Evolutionary conservation across 495 filamentous ascomycete species (phyloP).

Genomic region (Hypoxylon fragiforme): DNA sequence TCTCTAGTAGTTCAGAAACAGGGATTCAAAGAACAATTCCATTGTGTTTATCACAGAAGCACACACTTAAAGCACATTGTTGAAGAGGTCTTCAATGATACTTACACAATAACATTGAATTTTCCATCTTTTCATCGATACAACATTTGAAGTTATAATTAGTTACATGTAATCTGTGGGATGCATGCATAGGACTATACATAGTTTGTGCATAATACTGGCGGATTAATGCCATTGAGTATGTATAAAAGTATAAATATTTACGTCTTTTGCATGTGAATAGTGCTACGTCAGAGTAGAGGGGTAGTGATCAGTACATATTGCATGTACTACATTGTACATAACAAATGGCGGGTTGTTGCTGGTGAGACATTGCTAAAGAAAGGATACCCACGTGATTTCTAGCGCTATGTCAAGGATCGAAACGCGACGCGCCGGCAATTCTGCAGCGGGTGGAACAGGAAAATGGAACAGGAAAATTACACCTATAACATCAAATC

Average conservation of each 20-base stretch:
- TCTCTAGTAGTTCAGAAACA: too few species aligned
- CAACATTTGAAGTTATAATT: too few species aligned
- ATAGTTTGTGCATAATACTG: too few species aligned
- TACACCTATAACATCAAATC: not conserved
- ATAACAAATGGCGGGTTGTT: not conserved
- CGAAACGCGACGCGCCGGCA: not conserved
- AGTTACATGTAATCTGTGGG: too few species aligned
- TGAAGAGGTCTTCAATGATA: not conserved
- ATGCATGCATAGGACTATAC: too few species aligned
- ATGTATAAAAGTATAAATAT: too few species aligned
- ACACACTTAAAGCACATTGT: too few species aligned
- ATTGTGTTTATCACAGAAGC: too few species aligned
- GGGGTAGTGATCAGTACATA: slow-evolving; percentile 3
- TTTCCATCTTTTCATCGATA: too few species aligned
- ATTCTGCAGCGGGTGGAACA: not conserved
- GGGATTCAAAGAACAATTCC: too few species aligned
- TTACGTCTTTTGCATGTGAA: not conserved
- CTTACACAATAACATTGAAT: too few species aligned
- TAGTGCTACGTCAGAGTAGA: slow-evolving; percentile 9
- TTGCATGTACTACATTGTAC: not conserved
- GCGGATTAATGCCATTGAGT: too few species aligned
- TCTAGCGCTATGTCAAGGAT: not conserved
- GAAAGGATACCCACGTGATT: not conserved
- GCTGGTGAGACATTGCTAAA: not conserved
- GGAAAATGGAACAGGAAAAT: not conserved